Base-by-base conservation (phyloP, 208 protist genomes). In the Leishmania gerbilli region DNA sequence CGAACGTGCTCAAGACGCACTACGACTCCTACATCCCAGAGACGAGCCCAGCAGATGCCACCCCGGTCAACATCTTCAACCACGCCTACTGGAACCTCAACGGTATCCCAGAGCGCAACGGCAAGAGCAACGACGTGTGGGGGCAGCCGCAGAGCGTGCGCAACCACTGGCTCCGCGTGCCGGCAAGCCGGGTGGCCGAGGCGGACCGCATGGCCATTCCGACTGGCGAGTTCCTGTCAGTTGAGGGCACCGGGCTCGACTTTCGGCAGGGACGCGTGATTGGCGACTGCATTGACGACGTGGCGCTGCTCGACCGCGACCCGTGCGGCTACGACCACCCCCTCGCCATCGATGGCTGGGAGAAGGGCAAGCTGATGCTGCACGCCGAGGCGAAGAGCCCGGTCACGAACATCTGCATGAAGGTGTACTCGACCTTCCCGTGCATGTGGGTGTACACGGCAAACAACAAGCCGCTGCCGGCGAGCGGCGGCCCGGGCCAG, bases 11-110 rank as follows among this genome's bases (percentile, higher is more conserved):
- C 40, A 85, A 79, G 74, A 84, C 81, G 69, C 37, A 79, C 47
- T 90, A 86, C 64, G 55, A 86, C 53, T 80, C 90, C 13, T 74
- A 75, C 47, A 76, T 91, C 75, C 55, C 88, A 53, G 89, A 92
- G 64, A 79, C 83, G 3, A 89, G 84, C 65, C 85, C 90, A n/a
- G 89, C 84, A 24, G 75, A 81, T 37, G 83, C 85, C 17, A 94
- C 91, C 8, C 71, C 82, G 2, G 88, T 92, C 45, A 93, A 91
- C 71, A 79, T 94, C 40, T 87, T 86, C 75, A 93, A 91, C 74
- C 91, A 93, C 72, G 74, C 79, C 62, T 93, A 94, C 82, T 94
- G 89, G 89, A 94, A 94, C 77, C 84, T 94, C 34, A 93, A 93
- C 86, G 90, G 90, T 68, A 79, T 93, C 24, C 82, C 84, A 24